These are phyloP conservation scores for Plasmodium blacklocki DNA, from an alignment of 169 alveolate species.

Conservation along the genomic window DNA sequence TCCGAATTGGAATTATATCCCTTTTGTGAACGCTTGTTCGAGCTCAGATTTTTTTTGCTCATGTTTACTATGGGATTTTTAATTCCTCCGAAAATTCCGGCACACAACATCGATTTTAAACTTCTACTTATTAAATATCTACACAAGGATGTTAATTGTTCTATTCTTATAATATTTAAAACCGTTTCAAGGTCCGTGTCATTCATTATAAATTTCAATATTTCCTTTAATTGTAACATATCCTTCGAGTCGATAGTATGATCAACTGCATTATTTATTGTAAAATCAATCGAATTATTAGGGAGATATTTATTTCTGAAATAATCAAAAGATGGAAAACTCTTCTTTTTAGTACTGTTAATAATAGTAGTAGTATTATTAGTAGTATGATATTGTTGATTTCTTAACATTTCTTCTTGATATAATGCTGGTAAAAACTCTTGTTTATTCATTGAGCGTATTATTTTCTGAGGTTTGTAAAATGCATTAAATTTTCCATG, in stretches of 20 bases:
- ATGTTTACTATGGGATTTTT: conserved; percentile 63
- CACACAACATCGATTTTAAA: conserved; percentile 79
- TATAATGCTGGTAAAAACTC: conserved; percentile 11
- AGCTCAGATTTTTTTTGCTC: conserved; percentile 19
- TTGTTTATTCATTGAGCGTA: conserved; percentile 15
- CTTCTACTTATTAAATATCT: conserved; percentile 79
- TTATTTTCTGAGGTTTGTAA: conserved; percentile 30
- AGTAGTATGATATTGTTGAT: neutral
- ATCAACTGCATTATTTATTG: conserved; percentile 27
- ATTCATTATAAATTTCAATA: conserved; percentile 69
- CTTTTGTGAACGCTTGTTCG: conserved; percentile 31
- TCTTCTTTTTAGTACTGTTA: conserved; percentile 11
- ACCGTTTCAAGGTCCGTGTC: conserved; percentile 76
- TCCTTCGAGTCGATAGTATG: conserved; percentile 58
- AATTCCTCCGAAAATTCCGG: conserved; percentile 80
- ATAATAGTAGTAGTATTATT: no score
- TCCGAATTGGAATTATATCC: conserved; percentile 70
- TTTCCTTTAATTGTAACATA: conserved; percentile 53
- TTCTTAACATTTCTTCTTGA: conserved; percentile 32
- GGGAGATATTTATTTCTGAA: conserved; percentile 14
- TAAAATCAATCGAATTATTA: conserved; percentile 13
- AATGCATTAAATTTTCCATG: conserved; percentile 13
- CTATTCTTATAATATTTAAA: conserved; percentile 78
- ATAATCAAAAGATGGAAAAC: conserved; percentile 32
- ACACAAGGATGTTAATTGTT: conserved; percentile 78